Base-by-base conservation (phyloP, 2,329 filamentous ascomycete genomes). In the Aureobasidium sp. region DNA sequence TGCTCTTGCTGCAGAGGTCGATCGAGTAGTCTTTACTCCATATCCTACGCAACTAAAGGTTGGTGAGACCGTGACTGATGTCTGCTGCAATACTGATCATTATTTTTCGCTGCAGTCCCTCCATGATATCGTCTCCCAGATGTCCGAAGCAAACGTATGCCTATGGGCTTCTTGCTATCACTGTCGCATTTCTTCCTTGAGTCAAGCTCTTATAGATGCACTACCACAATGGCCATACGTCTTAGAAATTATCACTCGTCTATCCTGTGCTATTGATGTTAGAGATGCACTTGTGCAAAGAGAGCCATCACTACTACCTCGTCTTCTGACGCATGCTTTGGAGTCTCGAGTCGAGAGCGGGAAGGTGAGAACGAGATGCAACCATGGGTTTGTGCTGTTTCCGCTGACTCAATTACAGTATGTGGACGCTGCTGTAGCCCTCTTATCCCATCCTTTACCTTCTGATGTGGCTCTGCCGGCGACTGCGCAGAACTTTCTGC, bases 141-240 rank as follows among this genome's bases (percentile, higher is more conserved):
- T 71, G 43, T 68, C 76, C 24, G 63, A 68, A 17, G 63, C 67
- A 15, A 71, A 72, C 5, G 72, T 84, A 15, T 70, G 70, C 8
- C 69, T 70, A 27, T 84, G 81, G 78, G 76, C 79, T 3, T 69
- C 75, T 37, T 74, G 71, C 20, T 78, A 82, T 63, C 75, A 76
- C 32, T 84, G 82, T 67, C 78, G 80, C 55, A 70, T 83, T 50
- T 71, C 72, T 12, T 69, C 72, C 26, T 71, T 85, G 26, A 74
- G 75, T 15, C 72, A 71, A n/a, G 71, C 72, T 37, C 67, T 83
- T n/a, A 69, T 80, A 34, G 77, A 81, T 63, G 79, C 78, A 29
- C 70, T 85, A 39, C 75, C 79, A 37, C 75, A 78, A 50, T 83
- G 81, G 71, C 74, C 78, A 4, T 79, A 80, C 64, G 77, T 81